These are phyloP conservation scores for Cyberlindnera meyerae DNA, from an alignment of 805 yeast genomes.

Conservation along the genomic window DNA sequence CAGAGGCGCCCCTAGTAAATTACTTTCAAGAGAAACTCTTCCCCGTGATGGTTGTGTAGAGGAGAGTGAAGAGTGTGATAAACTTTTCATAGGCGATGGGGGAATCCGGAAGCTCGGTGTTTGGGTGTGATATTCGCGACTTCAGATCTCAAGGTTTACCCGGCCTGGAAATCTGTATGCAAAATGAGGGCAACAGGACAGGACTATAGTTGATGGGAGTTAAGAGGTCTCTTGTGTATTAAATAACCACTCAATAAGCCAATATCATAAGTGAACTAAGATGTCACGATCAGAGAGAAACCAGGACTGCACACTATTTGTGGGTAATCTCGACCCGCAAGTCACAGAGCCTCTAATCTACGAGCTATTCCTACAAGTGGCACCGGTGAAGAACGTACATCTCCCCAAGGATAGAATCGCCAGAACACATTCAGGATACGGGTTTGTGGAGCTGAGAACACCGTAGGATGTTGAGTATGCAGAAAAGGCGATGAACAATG, in stretches of 20 bases:
- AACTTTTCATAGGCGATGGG: background rate
- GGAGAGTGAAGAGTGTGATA: background rate
- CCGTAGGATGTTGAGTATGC: constrained; percentile 68
- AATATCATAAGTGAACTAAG: no score
- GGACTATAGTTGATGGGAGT: background rate
- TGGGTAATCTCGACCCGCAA: constrained; percentile 77
- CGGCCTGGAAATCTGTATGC: constrained; percentile 2
- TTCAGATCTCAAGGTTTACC: constrained; percentile 5
- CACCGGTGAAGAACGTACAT: constrained; percentile 65
- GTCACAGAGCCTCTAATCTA: constrained; percentile 69
- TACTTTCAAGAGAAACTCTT: no score
- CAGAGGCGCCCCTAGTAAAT: background rate
- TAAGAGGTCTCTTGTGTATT: background rate
- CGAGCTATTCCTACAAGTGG: constrained; percentile 81
- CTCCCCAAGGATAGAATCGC: constrained; percentile 77
- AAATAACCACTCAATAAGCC: background rate
- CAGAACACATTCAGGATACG: constrained; percentile 77
- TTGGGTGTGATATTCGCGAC: no score
- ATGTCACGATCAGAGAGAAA: constrained; percentile 35
- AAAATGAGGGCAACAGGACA: background rate
- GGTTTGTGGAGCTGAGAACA: constrained; percentile 69
- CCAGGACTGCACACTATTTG: constrained; percentile 61
- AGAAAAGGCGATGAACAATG: constrained; percentile 51
- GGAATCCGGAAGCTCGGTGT: no score
- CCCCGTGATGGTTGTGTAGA: no score